A percentile compares a stretch with the other conserved stretches of the same genome.
Conservation (phyloP, 768 basidiomycete species). For the Exsudoporus frostii region DNA sequence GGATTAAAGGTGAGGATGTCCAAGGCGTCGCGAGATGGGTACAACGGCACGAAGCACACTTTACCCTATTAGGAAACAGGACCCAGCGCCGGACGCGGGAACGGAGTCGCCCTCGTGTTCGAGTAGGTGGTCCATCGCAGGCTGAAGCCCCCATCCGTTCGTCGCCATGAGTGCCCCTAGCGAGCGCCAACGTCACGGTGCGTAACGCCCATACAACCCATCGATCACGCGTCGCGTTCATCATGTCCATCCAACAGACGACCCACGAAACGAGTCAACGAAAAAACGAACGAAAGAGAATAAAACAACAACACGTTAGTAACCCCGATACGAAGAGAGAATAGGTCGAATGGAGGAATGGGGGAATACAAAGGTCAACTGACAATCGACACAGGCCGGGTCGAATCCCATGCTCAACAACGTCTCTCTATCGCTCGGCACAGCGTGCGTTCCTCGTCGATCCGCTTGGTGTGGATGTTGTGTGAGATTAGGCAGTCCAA, state of each 20-base stretch:
- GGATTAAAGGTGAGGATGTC: too few species aligned
- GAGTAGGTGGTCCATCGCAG: constrained; percentile 86
- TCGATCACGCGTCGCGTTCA: neutral
- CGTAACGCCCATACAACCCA: neutral
- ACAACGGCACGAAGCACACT: too few species aligned
- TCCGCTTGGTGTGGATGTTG: neutral
- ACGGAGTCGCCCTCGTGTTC: constrained; percentile 75
- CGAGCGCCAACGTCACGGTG: neutral
- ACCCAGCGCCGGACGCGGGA: constrained; percentile 53
- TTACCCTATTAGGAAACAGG: too few species aligned
- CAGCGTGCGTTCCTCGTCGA: constrained; percentile 12
- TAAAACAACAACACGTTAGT: neutral
- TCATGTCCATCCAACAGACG: neutral
- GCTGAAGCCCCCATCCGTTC: constrained; percentile 78
- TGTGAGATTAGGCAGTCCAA: too few species aligned
- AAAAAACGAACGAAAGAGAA: neutral
- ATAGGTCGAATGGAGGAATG: neutral
- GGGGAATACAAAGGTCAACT: constrained; percentile 31
- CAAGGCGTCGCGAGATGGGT: too few species aligned
- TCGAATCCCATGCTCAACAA: constrained; percentile 89
- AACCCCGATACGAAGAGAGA: neutral
- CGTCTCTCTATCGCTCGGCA: constrained; percentile 64
- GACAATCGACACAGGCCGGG: constrained; percentile 79
- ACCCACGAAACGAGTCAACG: neutral
- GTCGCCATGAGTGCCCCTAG: constrained; percentile 92